Conservation (phyloP, 23 red algal species). For the Cyanidiococcus yangmingshanensis region DNA sequence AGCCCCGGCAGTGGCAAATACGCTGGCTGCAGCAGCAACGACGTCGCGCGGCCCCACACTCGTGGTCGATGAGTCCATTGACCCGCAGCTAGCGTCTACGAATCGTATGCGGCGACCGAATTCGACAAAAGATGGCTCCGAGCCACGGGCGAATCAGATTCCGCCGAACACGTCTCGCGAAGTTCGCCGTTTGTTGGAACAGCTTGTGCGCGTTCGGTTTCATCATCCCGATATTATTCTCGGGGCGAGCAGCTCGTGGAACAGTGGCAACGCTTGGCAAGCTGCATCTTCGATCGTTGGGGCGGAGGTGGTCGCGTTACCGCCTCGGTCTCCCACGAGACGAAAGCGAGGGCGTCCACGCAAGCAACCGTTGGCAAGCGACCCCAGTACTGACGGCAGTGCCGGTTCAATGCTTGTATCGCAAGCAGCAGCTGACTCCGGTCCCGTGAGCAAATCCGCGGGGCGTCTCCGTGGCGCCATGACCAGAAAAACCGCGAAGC, state of each 20-base stretch:
- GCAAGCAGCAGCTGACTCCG: no score
- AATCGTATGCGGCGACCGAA: not conserved
- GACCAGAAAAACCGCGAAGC: no score
- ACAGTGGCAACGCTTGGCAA: not conserved
- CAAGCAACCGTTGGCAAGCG: not conserved
- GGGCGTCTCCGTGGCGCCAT: no score
- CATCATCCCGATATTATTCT: conserved; percentile 3
- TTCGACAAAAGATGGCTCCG: not conserved
- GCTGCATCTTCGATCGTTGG: not conserved
- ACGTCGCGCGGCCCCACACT: not conserved
- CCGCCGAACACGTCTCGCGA: not conserved
- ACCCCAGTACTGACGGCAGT: no score
- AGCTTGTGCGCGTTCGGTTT: conserved; percentile 12
- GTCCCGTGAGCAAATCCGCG: no score
- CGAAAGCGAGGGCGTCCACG: conserved; percentile 4
- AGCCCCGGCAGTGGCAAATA: not conserved
- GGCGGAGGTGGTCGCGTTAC: not conserved
- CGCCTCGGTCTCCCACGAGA: not conserved
- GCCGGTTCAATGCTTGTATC: no score
- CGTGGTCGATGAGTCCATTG: not conserved
- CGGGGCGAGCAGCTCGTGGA: not conserved
- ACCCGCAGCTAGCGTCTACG: not conserved
- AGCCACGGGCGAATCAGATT: not conserved
- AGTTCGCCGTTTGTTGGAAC: not conserved
- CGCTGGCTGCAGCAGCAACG: not conserved